phyloP scores from a whole-genome alignment of 2,329 filamentous ascomycete genomes.

The Penicillium sp. region DNA sequence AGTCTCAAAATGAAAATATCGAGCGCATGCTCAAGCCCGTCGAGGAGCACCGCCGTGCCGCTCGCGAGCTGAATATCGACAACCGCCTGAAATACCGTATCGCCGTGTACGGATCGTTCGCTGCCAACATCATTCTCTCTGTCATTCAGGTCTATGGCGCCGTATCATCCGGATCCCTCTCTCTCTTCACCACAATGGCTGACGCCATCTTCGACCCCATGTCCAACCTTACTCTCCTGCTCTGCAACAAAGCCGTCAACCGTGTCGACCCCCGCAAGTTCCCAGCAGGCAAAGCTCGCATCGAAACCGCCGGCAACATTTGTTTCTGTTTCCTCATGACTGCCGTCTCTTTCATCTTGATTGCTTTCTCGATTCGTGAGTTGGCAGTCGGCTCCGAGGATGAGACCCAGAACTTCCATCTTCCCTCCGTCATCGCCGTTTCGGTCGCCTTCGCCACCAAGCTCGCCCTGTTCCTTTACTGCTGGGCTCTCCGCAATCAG shows the following conservation, averaged over 20 bases:
- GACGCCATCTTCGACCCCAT: slow-evolving; percentile 92
- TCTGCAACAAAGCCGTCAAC: slow-evolving; percentile 84
- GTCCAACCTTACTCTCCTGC: slow-evolving; percentile 82
- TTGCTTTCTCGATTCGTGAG: slow-evolving; percentile 79
- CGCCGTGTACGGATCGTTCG: slow-evolving; percentile 68
- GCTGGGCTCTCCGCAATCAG: slow-evolving; percentile 84
- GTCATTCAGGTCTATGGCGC: slow-evolving; percentile 87
- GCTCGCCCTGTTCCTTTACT: slow-evolving; percentile 81
- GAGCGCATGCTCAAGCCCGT: slow-evolving; percentile 88
- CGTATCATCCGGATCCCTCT: slow-evolving; percentile 82
- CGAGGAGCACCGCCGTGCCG: slow-evolving; percentile 82
- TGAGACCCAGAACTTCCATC: slow-evolving; percentile 67
- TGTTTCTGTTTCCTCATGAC: slow-evolving; percentile 97
- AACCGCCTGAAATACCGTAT: slow-evolving; percentile 69
- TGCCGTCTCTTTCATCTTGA: slow-evolving; percentile 85
- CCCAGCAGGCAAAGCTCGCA: slow-evolving; percentile 86
- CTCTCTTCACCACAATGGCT: slow-evolving; percentile 96
- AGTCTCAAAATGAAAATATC: slow-evolving; percentile 89
- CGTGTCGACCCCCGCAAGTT: slow-evolving; percentile 83
- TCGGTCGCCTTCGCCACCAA: slow-evolving; percentile 83
- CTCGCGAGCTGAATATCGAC: slow-evolving; percentile 75
- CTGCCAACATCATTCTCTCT: slow-evolving; percentile 77
- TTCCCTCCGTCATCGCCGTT: slow-evolving; percentile 84
- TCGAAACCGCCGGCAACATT: slow-evolving; percentile 95
- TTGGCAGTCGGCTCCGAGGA: slow-evolving; percentile 54